phyloP scores from a whole-genome alignment of 345 rosid genomes.

The Cardamine occulta region DNA sequence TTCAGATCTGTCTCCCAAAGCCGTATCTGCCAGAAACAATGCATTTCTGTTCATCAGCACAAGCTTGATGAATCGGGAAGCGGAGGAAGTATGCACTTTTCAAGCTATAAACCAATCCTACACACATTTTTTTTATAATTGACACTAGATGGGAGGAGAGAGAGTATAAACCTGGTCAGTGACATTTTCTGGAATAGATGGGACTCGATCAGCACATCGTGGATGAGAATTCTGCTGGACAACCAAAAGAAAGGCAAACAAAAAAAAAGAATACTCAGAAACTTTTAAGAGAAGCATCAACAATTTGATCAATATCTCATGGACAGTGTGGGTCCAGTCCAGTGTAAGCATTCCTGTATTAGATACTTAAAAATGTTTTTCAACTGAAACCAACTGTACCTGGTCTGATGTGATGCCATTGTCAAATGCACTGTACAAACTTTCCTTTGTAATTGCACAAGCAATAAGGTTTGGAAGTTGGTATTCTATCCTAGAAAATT shows the following conservation, averaged over 20 bases:
- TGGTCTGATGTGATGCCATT: constrained; percentile 93
- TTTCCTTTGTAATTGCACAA: constrained; percentile 88
- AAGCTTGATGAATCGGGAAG: not conserved
- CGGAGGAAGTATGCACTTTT: not conserved
- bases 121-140: not conserved
- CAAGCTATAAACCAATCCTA: constrained; percentile 23
- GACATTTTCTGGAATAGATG: constrained; percentile 91
- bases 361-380: not conserved
- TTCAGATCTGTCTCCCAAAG: constrained; percentile 95
- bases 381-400: constrained; percentile 46
- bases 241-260: constrained; percentile 10
- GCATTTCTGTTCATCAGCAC: constrained; percentile 11
- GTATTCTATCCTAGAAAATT: constrained; percentile 77
- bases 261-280: not conserved
- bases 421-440: constrained; percentile 84
- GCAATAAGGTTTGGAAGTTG: constrained; percentile 96
- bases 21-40: constrained; percentile 63
- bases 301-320: constrained; percentile 8
- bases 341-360: constrained; percentile 4
- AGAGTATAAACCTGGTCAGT: constrained; percentile 73
- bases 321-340: constrained; percentile 8
- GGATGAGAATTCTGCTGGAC: constrained; percentile 90
- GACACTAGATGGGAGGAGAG: constrained; percentile 17
- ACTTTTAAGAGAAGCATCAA: constrained; percentile 9
- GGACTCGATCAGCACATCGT: constrained; percentile 76